Percentiles rank a stretch among this genome's conserved stretches.
Conservation (phyloP, 768 basidiomycete species). For the Cystobasidium onofrii region DNA sequence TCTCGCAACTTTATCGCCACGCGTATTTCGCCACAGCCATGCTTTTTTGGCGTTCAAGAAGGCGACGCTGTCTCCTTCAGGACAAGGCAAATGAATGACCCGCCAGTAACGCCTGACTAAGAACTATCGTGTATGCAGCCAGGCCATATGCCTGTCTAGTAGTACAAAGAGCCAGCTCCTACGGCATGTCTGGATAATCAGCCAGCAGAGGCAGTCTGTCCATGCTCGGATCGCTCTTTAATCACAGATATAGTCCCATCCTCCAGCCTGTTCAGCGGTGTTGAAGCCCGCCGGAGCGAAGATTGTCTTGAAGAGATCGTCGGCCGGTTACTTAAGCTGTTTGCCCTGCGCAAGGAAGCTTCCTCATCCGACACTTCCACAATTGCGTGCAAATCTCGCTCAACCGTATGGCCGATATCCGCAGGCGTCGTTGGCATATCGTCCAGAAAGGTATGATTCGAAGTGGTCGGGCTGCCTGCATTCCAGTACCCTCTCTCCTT, state of each 20-base stretch:
- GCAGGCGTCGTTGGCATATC: background rate
- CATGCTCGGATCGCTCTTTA: background rate
- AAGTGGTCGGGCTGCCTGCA: background rate
- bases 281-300: background rate
- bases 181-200: background rate
- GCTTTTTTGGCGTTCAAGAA: no score
- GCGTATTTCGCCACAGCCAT: background rate
- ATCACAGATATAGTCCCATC: background rate
- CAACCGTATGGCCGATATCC: background rate
- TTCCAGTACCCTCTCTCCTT: background rate
- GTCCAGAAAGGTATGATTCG: background rate
- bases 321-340: background rate
- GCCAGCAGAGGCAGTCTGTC: background rate
- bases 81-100: no score
- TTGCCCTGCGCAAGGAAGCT: slow-evolving; percentile 5
- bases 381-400: background rate
- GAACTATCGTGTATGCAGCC: no score
- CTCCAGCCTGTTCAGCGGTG: slow-evolving; percentile 10
- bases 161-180: no score
- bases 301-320: background rate
- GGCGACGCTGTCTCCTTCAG: no score
- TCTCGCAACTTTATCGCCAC: background rate
- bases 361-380: slow-evolving; percentile 5
- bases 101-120: no score
- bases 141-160: no score